A percentile compares a stretch with the other conserved stretches of the same genome.
These are phyloP conservation scores for Typha latifolia DNA, from an alignment of 176 grass and related monocot genomes.

Conservation along the genomic window DNA sequence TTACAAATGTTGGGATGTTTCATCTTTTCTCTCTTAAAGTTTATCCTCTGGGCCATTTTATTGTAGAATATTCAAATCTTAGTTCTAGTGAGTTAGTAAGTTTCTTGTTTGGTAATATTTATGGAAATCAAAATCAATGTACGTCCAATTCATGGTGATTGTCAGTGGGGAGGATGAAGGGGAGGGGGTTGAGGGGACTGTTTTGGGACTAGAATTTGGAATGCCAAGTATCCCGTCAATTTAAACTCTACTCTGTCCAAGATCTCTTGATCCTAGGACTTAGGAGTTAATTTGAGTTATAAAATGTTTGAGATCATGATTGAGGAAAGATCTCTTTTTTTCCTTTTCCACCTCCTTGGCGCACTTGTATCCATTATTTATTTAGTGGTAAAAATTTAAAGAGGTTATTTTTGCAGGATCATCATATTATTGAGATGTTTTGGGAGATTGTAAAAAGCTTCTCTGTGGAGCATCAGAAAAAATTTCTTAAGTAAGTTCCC, in stretches of 20 bases:
- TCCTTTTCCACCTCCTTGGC: neutral
- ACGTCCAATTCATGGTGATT: too few relatives aligned
- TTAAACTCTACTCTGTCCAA: neutral
- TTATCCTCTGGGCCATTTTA: neutral
- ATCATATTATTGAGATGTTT: conserved; percentile 79
- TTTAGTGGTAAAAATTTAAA: neutral
- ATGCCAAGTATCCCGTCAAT: neutral
- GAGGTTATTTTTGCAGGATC: conserved; percentile 46
- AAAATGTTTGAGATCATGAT: neutral
- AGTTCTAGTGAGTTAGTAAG: too few relatives aligned
- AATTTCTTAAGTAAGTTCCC: conserved; percentile 74
- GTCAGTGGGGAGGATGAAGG: too few relatives aligned
- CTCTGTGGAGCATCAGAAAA: conserved; percentile 71
- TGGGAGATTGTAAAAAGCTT: conserved; percentile 95
- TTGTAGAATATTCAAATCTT: neutral
- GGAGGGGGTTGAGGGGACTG: too few relatives aligned
- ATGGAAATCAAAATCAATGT: too few relatives aligned
- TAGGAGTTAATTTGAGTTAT: neutral
- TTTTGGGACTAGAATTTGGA: neutral
- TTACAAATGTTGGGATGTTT: neutral
- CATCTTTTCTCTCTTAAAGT: neutral
- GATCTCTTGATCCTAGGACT: neutral
- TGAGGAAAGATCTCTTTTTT: neutral
- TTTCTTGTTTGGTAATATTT: too few relatives aligned
- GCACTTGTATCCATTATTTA: neutral